Evolutionary conservation across 345 rosid species (phyloP), one percentile per base, ranked within the genome.

Genomic region (Salix dunnii): DNA sequence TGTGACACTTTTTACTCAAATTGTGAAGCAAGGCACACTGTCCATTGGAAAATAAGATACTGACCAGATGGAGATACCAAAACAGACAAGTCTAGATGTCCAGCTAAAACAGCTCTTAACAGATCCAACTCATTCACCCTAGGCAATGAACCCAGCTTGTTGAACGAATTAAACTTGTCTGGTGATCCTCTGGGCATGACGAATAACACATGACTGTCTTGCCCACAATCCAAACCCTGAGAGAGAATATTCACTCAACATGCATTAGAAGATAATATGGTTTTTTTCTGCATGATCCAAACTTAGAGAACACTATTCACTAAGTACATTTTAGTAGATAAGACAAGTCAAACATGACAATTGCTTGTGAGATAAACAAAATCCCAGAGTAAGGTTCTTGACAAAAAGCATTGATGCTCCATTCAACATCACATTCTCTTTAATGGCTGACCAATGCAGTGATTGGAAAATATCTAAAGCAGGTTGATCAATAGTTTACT

Each of bases 51-150:
- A 40, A 65, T 13, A 63, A 43, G 67, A 62, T 43, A 69, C 76
- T 81, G 80, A 95, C 99, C 97, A 3, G 91, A 82, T 28, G 93
- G 87, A 67, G 83, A 81, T 71, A 83, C 82, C 85, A 95, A 79
- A 11, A 77, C 75, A 73, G 91, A 82, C 46, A 84, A 80, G 78
- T 91, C 87, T 68, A 95, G 86, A 76, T 80, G 81, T 70, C 96
- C 98, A 20, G 96, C 90, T 60, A 95, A 76, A 79, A 87, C 74
- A 72, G 96, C 96, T 67, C 90, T 48, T 53, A 91, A 62, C 74
- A 95, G 77, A 72, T 92, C 92, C 82, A 88, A 83, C 84, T 95
- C 99, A 63, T 84, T 83, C 78, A 90, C 89, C 85, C 81, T 88
- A 76, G 83, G 86, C 73, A 87, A 76, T 72, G 88, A 83, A 80